Evolutionary conservation across 768 basidiomycete genomes (phyloP).

Genomic region (Kondoa subrosea): DNA sequence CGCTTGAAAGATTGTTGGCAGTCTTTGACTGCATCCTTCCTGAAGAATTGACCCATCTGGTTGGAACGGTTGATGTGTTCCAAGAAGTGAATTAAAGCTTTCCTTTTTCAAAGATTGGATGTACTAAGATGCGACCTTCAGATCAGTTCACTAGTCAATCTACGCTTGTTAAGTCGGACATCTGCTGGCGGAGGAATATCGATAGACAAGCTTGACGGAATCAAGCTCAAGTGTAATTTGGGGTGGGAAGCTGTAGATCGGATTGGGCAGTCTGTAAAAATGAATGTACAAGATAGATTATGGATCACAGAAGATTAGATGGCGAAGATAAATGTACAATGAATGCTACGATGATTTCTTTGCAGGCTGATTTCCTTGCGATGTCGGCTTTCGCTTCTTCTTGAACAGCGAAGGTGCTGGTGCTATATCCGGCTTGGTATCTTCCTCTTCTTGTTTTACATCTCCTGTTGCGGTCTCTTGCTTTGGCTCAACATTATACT

Average conservation of each 20-base stretch:
- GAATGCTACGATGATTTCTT: background rate
- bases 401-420: background rate
- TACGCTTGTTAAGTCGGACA: background rate
- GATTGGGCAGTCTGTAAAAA: background rate
- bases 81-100: background rate
- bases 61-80: background rate
- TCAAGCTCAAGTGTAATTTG: slow-evolving; percentile 8
- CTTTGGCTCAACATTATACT: background rate
- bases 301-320: background rate
- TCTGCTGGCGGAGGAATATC: background rate
- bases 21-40: slow-evolving; percentile 4
- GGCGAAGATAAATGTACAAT: background rate
- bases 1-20: slow-evolving; percentile 1
- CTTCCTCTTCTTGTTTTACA: background rate
- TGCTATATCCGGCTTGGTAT: background rate
- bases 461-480: too few species aligned
- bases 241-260: background rate
- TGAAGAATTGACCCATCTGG: background rate
- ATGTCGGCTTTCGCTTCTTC: slow-evolving; percentile 6
- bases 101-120: background rate
- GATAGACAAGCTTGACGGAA: slow-evolving; percentile 5
- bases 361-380: background rate
- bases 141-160: background rate
- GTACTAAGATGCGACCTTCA: background rate
- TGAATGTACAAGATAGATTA: background rate